Evolutionary conservation across 441 rosid genomes (phyloP), one percentile per base, ranked within the genome.

Genomic region (Euphorbia corollata): DNA sequence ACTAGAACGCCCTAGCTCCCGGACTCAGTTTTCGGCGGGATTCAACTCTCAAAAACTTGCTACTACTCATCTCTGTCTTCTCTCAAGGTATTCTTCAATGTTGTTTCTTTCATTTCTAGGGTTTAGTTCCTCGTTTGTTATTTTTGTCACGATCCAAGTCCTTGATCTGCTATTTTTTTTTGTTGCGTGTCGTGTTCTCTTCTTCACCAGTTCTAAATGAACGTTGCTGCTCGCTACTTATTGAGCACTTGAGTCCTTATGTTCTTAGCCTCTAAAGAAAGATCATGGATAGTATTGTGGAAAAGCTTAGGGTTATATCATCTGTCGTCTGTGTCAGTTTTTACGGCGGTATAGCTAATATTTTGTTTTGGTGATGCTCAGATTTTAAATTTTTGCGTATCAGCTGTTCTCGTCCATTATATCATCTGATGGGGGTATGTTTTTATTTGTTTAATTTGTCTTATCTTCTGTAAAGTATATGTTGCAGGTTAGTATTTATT

Each of bases 361-460:
- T 62, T 9, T 75, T 65, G 32, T 60, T 8, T 50, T 68, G 63
- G 27, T 58, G 30, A 8, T 67, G 68, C 69, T 27, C 72, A 83
- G 86, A 65, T 64, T 48, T 57, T 60, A 20, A 32, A 60, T 68
- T 60, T 59, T 63, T 57, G 62, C 71, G n/a, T 16, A 12, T 30
- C 11, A 27, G 55, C 5, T 45, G 68, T 20, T 59, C 34, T 54
- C 34, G 24, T 65, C 34, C 2, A 51, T 36, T 51, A 11, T 50
- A 24, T 71, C 59, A 23, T 53, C 39, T 38, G 47, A 84, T 84
- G 86, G 75, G 71, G 86, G 83, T 84, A 66, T 16, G 15, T 27
- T 27, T 27, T 27, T 27, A 1, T 27, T 27, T 27, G 32, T 27
- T 4, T 27, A 27, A 27, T 27, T 27, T 27, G 32, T 70, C 57